A percentile compares a stretch with the other conserved stretches of the same genome.
Evolutionary conservation across 1,284 basidiomycete genomes (phyloP).

Genomic region (Moesziomyces parantarcticus): DNA sequence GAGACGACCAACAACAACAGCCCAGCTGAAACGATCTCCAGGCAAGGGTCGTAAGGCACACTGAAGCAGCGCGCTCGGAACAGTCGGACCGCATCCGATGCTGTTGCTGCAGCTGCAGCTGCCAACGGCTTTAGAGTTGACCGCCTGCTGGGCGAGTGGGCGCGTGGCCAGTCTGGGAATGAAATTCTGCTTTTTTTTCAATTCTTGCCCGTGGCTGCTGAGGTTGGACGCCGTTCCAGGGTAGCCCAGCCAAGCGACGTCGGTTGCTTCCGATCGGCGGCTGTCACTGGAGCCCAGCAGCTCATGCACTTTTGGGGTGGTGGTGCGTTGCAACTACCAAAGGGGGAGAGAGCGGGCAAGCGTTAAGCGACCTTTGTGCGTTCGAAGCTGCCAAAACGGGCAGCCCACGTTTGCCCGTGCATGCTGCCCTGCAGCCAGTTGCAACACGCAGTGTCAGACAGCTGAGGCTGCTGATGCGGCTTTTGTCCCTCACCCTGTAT

Average conservation of each 20-base stretch:
- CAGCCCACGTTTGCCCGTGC: background rate
- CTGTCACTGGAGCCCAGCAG: background rate
- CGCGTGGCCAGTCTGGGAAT: background rate
- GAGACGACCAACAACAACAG: no score
- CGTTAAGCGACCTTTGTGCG: no score
- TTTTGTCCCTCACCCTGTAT: no score
- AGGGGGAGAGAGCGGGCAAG: no score
- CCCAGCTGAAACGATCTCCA: background rate
- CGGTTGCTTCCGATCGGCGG: conserved; percentile 17
- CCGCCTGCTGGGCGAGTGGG: background rate
- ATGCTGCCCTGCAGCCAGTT: background rate
- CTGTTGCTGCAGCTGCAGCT: no score
- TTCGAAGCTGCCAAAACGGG: background rate
- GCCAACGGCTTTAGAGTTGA: background rate
- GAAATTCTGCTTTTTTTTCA: background rate
- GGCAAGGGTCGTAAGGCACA: no score
- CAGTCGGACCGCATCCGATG: no score
- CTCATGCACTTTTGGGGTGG: conserved; percentile 1
- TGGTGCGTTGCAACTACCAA: no score
- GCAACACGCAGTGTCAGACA: background rate
- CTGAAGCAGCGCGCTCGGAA: no score
- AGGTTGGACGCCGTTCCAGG: no score
- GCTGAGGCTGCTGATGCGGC: background rate
- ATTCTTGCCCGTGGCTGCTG: background rate
- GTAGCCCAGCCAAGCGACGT: background rate